phyloP scores from a whole-genome alignment of 768 basidiomycete genomes.

The Pulveroboletus ravenelii region DNA sequence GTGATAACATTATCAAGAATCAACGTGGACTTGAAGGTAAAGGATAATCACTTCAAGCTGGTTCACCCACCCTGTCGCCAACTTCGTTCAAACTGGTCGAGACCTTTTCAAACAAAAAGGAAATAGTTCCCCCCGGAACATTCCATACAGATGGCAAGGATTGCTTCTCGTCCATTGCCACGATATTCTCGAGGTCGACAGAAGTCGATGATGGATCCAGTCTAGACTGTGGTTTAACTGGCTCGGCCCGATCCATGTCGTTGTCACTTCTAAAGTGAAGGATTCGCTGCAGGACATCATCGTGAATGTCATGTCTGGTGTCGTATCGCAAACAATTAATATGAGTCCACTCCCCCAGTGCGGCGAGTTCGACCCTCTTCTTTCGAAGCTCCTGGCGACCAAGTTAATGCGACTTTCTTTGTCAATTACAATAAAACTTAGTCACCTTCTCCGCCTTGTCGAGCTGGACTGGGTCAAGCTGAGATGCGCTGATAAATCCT shows the following conservation, averaged over 20 bases:
- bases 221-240: conserved; percentile 22
- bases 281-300: conserved; percentile 58
- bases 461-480: conserved; percentile 44
- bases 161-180: conserved; percentile 30
- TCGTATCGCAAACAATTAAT: conserved; percentile 60
- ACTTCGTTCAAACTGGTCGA: conserved; percentile 22
- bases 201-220: conserved; percentile 34
- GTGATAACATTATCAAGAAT: background rate
- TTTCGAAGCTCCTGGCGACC: conserved; percentile 53
- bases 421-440: background rate
- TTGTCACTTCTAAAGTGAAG: conserved; percentile 21
- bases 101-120: conserved; percentile 70
- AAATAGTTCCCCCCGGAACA: conserved; percentile 62
- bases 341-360: conserved; percentile 81
- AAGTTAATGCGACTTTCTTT: conserved; percentile 1
- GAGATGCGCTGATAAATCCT: conserved; percentile 65
- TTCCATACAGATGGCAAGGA: conserved; percentile 40
- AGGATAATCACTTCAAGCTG: background rate
- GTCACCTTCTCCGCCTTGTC: conserved; percentile 50
- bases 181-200: conserved; percentile 47
- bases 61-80: background rate
- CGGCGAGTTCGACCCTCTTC: conserved; percentile 63
- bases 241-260: conserved; percentile 5
- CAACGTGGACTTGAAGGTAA: background rate
- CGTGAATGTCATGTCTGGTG: conserved; percentile 50